Conservation (phyloP, 208 protist genomes). For the Sergeia podlipaevii region DNA sequence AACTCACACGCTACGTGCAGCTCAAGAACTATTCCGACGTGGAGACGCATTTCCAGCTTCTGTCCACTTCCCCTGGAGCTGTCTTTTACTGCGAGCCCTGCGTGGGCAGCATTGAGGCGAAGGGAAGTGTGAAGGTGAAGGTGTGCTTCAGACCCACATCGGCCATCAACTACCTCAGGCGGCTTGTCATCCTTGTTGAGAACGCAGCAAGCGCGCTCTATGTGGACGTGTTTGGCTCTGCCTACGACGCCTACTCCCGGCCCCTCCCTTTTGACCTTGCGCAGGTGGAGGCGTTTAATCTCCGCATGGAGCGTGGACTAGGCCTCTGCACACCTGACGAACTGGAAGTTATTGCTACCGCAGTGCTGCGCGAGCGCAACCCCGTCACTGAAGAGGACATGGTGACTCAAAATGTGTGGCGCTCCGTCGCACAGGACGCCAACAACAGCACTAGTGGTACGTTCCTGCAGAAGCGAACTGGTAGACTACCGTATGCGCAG, state of each 20-base stretch:
- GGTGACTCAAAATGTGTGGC: constrained; percentile 10
- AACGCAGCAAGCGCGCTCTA: constrained; percentile 40
- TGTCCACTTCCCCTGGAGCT: constrained; percentile 42
- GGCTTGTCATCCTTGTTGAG: constrained; percentile 68
- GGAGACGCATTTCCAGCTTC: constrained; percentile 33
- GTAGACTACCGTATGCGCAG: constrained; percentile 6
- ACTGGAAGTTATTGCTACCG: constrained; percentile 37
- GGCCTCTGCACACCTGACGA: constrained; percentile 57
- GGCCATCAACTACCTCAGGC: constrained; percentile 83
- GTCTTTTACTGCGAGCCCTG: constrained; percentile 59
- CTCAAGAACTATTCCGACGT: constrained; percentile 50
- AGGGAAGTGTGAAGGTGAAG: constrained; percentile 35
- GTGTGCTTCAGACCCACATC: constrained; percentile 71
- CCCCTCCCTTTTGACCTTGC: constrained; percentile 49
- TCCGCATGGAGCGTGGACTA: constrained; percentile 48
- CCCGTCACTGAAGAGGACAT: constrained; percentile 21
- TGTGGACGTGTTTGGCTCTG: constrained; percentile 85
- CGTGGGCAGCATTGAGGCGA: constrained; percentile 43
- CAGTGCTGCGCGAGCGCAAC: constrained; percentile 1
- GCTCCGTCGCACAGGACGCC: constrained; percentile 17
- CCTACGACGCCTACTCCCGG: constrained; percentile 53
- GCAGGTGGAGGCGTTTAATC: constrained; percentile 63
- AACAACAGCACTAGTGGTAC: neutral
- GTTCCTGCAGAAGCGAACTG: constrained; percentile 12
- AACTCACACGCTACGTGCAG: constrained; percentile 17